phyloP scores from a whole-genome alignment of 2,329 filamentous ascomycete species.

The Xylaria sp. region DNA sequence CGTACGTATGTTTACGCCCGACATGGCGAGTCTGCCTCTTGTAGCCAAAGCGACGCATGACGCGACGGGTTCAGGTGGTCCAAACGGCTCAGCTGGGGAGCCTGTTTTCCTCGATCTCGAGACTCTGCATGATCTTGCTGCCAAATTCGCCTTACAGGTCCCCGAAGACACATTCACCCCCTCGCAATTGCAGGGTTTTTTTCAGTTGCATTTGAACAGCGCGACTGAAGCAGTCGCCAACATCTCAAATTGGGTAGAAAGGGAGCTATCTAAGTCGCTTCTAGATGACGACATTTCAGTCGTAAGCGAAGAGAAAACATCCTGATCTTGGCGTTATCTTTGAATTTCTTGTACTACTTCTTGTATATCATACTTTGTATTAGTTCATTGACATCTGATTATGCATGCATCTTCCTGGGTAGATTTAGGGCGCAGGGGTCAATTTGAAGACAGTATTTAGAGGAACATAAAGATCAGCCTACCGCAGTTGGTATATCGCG shows the following conservation, averaged over 20 bases:
- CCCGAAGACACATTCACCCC: conserved; percentile 45
- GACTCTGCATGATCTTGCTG: conserved; percentile 34
- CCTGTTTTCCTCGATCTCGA: conserved; percentile 2
- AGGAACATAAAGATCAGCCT: background rate
- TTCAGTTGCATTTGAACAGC: conserved; percentile 43
- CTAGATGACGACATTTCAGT: conserved; percentile 41
- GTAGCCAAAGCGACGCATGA: conserved; percentile 2
- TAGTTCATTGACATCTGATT: background rate
- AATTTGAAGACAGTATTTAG: background rate
- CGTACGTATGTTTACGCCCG: conserved; percentile 43
- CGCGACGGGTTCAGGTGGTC: background rate
- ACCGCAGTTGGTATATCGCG: background rate
- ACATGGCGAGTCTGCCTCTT: conserved; percentile 22
- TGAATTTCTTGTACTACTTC: conserved; percentile 11
- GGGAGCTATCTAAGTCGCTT: conserved; percentile 33
- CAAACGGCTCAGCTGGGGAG: background rate
- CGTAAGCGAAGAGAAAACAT: conserved; percentile 32
- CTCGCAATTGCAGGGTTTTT: conserved; percentile 46
- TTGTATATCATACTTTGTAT: conserved; percentile 13
- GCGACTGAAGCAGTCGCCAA: conserved; percentile 38
- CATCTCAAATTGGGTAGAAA: conserved; percentile 40
- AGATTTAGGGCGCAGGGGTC: background rate
- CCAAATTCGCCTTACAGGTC: conserved; percentile 40
- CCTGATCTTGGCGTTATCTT: conserved; percentile 2
- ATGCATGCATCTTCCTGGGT: background rate